Conservation (phyloP, 208 protist genomes). For the Wallacemonas sp. region DNA sequence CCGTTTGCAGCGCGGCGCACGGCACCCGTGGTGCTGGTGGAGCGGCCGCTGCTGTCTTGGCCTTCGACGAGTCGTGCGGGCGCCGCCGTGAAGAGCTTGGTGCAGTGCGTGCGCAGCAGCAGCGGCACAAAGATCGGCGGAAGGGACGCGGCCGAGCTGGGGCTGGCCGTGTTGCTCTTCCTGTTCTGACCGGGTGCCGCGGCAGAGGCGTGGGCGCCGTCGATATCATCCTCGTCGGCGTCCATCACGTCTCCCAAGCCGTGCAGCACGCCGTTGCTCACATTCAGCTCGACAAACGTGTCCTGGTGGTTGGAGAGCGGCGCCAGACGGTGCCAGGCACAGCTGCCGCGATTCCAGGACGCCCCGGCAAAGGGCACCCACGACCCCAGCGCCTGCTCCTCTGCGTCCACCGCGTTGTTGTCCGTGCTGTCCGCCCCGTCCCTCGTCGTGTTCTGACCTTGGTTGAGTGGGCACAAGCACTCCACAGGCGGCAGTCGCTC, state of each 20-base stretch:
- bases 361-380: neutral
- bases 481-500: slow-evolving; percentile 9
- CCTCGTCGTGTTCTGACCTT: neutral
- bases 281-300: neutral
- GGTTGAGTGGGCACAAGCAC: neutral
- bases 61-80: neutral
- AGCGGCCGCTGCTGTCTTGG: neutral
- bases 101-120: neutral
- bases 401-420: neutral
- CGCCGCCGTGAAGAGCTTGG: neutral
- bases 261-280: neutral
- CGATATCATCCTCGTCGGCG: neutral
- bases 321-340: slow-evolving; percentile 11
- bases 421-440: neutral
- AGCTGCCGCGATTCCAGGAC: slow-evolving; percentile 9
- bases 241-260: neutral
- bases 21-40: too few species aligned
- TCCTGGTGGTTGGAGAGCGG: slow-evolving; percentile 1
- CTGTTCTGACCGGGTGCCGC: too few species aligned
- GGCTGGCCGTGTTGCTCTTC: too few species aligned
- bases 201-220: too few species aligned
- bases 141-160: slow-evolving; percentile 5
- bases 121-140: slow-evolving; percentile 1
- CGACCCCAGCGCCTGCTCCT: neutral
- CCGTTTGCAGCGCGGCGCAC: too few species aligned